phyloP scores from a whole-genome alignment of 208 protist genomes.

The Wallacemonas rigidus region DNA sequence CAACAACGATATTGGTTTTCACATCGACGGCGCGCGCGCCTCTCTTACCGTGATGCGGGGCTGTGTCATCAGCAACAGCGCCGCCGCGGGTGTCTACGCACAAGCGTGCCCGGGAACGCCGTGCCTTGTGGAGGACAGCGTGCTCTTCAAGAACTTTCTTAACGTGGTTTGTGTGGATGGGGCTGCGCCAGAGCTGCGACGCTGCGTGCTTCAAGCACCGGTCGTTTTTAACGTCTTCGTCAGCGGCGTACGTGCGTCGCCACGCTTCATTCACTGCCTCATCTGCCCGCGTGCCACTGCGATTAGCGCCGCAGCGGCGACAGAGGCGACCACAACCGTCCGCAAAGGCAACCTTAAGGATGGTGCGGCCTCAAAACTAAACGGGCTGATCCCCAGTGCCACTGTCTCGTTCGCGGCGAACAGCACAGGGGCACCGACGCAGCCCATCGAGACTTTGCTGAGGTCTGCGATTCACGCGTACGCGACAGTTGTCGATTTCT shows the following conservation, averaged over 20 bases:
- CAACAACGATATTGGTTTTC: constrained; percentile 32
- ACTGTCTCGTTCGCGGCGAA: neutral
- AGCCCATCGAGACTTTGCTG: constrained; percentile 9
- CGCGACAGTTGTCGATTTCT: neutral
- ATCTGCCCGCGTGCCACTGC: constrained; percentile 19
- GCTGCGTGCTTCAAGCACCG: constrained; percentile 32
- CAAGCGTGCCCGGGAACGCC: constrained; percentile 3
- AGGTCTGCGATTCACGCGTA: neutral
- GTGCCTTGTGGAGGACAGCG: constrained; percentile 13
- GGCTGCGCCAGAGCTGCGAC: constrained; percentile 3
- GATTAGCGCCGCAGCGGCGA: neutral
- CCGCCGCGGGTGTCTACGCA: constrained; percentile 24
- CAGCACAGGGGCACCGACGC: neutral
- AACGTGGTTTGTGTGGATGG: constrained; percentile 23
- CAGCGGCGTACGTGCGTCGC: constrained; percentile 17
- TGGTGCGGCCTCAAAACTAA: neutral
- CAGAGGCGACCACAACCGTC: neutral
- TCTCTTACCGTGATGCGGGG: constrained; percentile 3
- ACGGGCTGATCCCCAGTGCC: neutral
- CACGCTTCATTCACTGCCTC: constrained; percentile 26
- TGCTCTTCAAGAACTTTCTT: constrained; percentile 37
- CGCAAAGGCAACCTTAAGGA: neutral
- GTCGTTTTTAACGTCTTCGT: constrained; percentile 35
- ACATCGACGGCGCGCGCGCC: constrained; percentile 12
- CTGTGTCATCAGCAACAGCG: constrained; percentile 29